Base-by-base conservation (phyloP, 2,329 filamentous ascomycete species). In the Alternaria gansuensis region DNA sequence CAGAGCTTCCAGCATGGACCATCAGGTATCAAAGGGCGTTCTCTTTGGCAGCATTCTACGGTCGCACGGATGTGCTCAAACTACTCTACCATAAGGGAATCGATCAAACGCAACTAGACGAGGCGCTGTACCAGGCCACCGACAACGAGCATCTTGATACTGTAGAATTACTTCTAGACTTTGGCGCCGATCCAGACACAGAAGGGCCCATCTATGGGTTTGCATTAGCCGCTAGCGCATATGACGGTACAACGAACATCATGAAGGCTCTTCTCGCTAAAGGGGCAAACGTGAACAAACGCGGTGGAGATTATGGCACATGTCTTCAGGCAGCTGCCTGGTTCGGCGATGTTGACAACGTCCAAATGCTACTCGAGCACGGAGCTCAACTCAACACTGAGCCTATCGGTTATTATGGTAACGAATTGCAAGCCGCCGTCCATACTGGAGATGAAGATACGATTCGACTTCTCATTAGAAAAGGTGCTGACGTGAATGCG, bases 281-380 rank as follows among this genome's bases (percentile, higher is more conserved):
- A 49, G 65, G 63, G 0, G 68, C 68, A 4, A 51, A 72, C 54
- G 67, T 69, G 5, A 71, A 69, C 39, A 65, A 66, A 41, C 62
- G 55, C 2, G 66, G 63, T 5, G 68, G 67, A 4, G 59, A 64
- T 5, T 70, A 71, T 45, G 66, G 69, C 9, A 66, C 62, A 8
- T 61, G 66, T 5, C 51, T 73, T 7, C 65, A 71, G 51, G 62
- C 62, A 5, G 62, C 62, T 29, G 60, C 62, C 17, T 61, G 54
- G 39, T 53, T 40, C 40, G 66, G 69, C 3, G 52, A 70, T 44
- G 51, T 43, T 0, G 61, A 69, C 1, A 70, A 64, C 17, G 67
- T 72, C 6, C 55, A 62, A 33, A 39, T 72, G 13, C 63, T 72
- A 5, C 31, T 71, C 1, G 54, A 71, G 3, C 56, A 69, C 34